Conservation (phyloP, 345 rosid species). For the Eutrema japonicum region DNA sequence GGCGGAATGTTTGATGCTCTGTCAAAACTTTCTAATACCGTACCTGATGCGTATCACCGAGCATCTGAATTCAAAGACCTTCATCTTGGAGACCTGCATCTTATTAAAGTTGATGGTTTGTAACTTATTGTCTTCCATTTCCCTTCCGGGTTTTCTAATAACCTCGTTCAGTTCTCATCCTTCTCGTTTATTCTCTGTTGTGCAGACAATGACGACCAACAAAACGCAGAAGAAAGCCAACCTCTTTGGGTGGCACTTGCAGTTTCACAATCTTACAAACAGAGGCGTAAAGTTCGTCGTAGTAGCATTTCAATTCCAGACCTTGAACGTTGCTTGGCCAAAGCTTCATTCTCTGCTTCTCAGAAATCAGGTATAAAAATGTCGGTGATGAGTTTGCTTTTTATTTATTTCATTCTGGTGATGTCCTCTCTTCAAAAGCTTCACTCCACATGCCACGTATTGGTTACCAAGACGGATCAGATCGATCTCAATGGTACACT, state of each 20-base stretch:
- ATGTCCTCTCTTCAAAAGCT: slow-evolving; percentile 45
- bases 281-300: slow-evolving; percentile 73
- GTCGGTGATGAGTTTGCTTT: too few species aligned
- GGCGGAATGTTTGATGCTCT: slow-evolving; percentile 89
- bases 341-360: slow-evolving; percentile 69
- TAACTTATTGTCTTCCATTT: background rate
- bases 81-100: slow-evolving; percentile 88
- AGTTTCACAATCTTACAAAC: slow-evolving; percentile 75
- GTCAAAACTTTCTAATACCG: slow-evolving; percentile 54
- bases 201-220: slow-evolving; percentile 51
- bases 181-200: background rate
- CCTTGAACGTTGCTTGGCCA: slow-evolving; percentile 73
- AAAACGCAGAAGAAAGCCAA: slow-evolving; percentile 37
- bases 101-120: slow-evolving; percentile 64
- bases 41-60: slow-evolving; percentile 61
- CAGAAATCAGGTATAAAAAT: slow-evolving; percentile 68
- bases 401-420: background rate
- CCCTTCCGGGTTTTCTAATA: slow-evolving; percentile 20
- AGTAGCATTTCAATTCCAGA: slow-evolving; percentile 70
- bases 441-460: slow-evolving; percentile 93
- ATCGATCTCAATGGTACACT: slow-evolving; percentile 80
- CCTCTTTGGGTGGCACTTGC: slow-evolving; percentile 76
- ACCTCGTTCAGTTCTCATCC: background rate
- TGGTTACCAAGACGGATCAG: slow-evolving; percentile 75
- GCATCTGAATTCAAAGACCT: slow-evolving; percentile 76